Base-by-base conservation (phyloP, 441 rosid genomes). In the Manihot esculenta region DNA sequence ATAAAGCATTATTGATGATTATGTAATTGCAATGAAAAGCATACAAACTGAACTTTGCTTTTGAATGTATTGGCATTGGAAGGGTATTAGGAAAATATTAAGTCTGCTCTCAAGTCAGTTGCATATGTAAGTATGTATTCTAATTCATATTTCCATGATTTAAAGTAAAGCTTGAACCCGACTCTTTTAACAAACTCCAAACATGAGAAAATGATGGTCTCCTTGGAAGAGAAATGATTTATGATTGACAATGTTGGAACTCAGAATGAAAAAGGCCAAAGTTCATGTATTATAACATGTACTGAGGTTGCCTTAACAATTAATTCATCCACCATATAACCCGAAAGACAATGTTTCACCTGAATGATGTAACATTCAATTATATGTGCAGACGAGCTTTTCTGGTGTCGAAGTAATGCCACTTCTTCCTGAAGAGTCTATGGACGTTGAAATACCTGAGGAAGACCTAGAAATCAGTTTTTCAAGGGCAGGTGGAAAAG, bases 341-440 rank as follows among this genome's bases (percentile, higher is more conserved):
- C 21, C 8, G 3, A 5, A 50, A 30, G 27, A 27, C 10, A 21
- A 57, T 27, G n/a, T 1, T 26, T 14, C 18, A 30, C 54, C 9
- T 38, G 10, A 59, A 42, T 75, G 17, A 26, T 74, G 57, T 79
- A 69, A 75, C 71, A 24, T 72, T 74, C 21, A 45, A 60, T 75
- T 55, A 27, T n/a, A 70, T 42, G 69, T 24, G 51, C 80, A 94
- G 99, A 94, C 97, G 15, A 94, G 99, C 83, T 94, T 94, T 87
- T 83, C 94, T 12, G 99, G 99, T n/a, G 89, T 92, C 66, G 97
- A 94, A 83, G 93, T 94, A 64, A 90, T 94, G 99, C 97, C 97
- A 64, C 94, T 94, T 79, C 84, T 94, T 74, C 99, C 96, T 3
- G 99, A 94, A 74, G 97, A 90, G 67, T 91, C 97, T 0, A 27